A percentile compares a stretch with the other conserved stretches of the same genome.
phyloP scores from a whole-genome alignment of 78 protist genomes.

The Monosiga brevicollis region DNA sequence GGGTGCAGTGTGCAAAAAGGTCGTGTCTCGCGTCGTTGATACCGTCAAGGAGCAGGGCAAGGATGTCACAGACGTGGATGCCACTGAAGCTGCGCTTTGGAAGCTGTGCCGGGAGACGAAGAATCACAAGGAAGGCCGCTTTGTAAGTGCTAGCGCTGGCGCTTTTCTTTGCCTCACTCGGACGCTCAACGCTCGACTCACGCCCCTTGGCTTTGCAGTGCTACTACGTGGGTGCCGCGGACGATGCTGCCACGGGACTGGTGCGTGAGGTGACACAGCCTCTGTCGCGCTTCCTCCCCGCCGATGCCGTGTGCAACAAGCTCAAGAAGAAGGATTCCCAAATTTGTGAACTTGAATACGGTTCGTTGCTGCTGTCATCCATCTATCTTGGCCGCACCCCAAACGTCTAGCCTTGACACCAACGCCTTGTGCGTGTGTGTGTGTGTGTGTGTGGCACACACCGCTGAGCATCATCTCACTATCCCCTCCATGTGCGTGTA shows the following conservation, averaged over 20 bases:
- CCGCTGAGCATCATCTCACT: background rate
- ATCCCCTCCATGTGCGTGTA: background rate
- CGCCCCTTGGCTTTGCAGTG: background rate
- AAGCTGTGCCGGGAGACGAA: background rate
- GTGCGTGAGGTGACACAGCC: conserved; percentile 27
- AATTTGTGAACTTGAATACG: conserved; percentile 33
- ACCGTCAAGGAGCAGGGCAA: background rate
- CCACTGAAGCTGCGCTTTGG: background rate
- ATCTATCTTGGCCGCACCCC: background rate
- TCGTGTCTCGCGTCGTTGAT: background rate
- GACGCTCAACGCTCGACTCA: background rate
- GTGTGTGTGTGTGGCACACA: background rate
- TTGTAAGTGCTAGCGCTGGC: background rate
- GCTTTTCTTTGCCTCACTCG: background rate
- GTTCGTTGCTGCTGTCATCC: background rate
- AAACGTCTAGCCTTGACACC: no score
- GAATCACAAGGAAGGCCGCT: background rate
- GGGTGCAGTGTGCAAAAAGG: conserved; percentile 7
- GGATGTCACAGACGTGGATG: background rate
- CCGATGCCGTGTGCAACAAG: conserved; percentile 17
- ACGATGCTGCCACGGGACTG: conserved; percentile 31
- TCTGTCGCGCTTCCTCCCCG: conserved; percentile 7
- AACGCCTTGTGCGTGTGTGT: background rate
- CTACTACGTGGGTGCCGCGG: conserved; percentile 31
- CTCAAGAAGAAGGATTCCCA: conserved; percentile 26